Conservation (phyloP, 2,329 filamentous ascomycete species). For the Arthrobotrys musiformis region DNA sequence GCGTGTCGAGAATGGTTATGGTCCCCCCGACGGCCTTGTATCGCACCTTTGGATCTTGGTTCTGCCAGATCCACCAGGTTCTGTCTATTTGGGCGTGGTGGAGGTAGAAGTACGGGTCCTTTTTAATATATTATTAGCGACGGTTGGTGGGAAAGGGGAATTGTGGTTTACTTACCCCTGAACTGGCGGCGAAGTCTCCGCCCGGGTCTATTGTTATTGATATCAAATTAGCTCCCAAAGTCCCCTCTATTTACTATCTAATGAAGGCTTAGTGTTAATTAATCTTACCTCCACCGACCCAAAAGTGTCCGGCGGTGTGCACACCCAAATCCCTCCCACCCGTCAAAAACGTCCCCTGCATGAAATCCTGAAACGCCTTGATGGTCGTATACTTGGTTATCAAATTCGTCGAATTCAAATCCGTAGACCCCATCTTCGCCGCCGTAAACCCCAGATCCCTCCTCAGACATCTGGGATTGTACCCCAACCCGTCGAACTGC, state of each 20-base stretch:
- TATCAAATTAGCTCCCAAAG: background rate
- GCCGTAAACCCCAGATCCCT: conserved; percentile 60
- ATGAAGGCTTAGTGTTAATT: background rate
- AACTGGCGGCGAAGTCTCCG: conserved; percentile 64
- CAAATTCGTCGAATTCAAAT: conserved; percentile 45
- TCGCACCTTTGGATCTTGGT: conserved; percentile 63
- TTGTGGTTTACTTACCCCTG: conserved; percentile 58
- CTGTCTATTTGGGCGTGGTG: conserved; percentile 67
- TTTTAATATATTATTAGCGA: background rate
- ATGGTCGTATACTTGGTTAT: conserved; percentile 60
- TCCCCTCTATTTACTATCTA: background rate
- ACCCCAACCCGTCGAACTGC: conserved; percentile 54
- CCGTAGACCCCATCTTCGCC: conserved; percentile 35
- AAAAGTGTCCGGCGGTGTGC: conserved; percentile 64
- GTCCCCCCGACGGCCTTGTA: conserved; percentile 63
- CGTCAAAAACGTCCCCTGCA: conserved; percentile 64
- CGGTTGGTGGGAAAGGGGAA: background rate
- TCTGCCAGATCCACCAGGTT: conserved; percentile 67
- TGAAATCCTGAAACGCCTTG: conserved; percentile 64
- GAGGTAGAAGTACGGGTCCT: conserved; percentile 65
- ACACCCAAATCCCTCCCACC: conserved; percentile 61
- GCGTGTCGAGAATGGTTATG: conserved; percentile 64
- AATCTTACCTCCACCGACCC: conserved; percentile 63
- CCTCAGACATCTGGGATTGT: conserved; percentile 63
- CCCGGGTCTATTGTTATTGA: conserved; percentile 62